A percentile compares a stretch with the other conserved stretches of the same genome.
phyloP scores from a whole-genome alignment of 169 alveolate species.

The Plasmodium berghei region DNA sequence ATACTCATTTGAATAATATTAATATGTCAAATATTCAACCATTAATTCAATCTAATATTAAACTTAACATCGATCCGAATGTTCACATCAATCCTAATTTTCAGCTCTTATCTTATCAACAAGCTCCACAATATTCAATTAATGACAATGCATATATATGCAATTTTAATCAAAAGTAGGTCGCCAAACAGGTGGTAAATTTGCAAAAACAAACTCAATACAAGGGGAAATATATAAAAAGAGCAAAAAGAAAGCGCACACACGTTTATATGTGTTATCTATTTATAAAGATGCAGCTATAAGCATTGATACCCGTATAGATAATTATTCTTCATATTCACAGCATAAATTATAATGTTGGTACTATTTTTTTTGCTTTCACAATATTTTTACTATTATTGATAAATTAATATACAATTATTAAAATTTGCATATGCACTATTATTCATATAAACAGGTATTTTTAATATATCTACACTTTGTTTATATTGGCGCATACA shows the following conservation, averaged over 20 bases:
- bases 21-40: conserved; percentile 15
- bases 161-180: conserved; percentile 23
- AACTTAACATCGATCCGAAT: conserved; percentile 24
- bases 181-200: no score
- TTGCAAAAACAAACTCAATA: no score
- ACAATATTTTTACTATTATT: conserved; percentile 18
- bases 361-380: background rate
- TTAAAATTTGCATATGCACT: conserved; percentile 29
- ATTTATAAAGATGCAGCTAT: background rate
- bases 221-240: background rate
- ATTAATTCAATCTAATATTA: conserved; percentile 25
- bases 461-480: conserved; percentile 1
- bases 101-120: conserved; percentile 3
- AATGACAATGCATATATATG: conserved; percentile 43
- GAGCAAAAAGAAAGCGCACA: conserved; percentile 23
- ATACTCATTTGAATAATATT: conserved; percentile 39
- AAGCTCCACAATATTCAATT: conserved; percentile 12
- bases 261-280: background rate
- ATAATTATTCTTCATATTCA: background rate
- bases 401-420: conserved; percentile 43
- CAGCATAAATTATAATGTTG: background rate
- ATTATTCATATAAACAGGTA: no score
- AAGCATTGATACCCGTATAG: background rate
- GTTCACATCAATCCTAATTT: conserved; percentile 31
- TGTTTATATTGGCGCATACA: conserved; percentile 4